Evolutionary conservation across 805 yeast species (phyloP), one percentile per base, ranked within the genome.

Genomic region (Saccharomycopsis fermentans): DNA sequence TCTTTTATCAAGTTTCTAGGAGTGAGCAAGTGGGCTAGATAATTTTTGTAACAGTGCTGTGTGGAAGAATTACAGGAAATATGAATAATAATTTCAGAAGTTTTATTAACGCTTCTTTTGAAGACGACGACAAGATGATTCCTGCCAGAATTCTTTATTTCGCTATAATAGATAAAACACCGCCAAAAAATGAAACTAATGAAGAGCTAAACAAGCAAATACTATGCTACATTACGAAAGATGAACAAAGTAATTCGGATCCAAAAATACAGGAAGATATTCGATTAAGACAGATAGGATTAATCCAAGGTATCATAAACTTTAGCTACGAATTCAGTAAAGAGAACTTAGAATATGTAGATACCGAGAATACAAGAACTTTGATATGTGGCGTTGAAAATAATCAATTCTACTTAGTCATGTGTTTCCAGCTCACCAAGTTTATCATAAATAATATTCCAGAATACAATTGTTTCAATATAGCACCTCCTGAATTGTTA

Each of bases 311-410:
- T 19, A 56, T 61, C 17, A 29, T n/a, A 11, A 59, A 51, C 50
- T 61, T 61, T 57, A 58, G 62, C 3, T 43, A 43, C 14, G 63
- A 61, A 9, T 61, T 61, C 17, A 32, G 40, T 6, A 43, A 57
- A 17, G 27, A 59, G 32, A 36, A 32, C 12, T 21, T 59, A 5
- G 17, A 52, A 9, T 43, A 39, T 27, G 54, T 61, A 21, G 62
- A 61, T 50, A 61, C 63, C 6, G 62, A 61, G 19, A 43, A 61
- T 27, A 58, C 60, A 12, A 52, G 62, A 43, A 59, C 56, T 19
- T 21, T 61, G 16, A 55, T 61, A 6, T 50, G 47, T 26, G 52
- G 54, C 4, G 55, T 59, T n/a, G 62, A 61, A 52, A 39, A 26
- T 17, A 34, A 36, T 27, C 50, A 43, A 43, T 59, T 39, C 34